Base-by-base conservation (phyloP, 192 early-diverging fungal genomes). In the Phlyctochytrium bullatum region DNA sequence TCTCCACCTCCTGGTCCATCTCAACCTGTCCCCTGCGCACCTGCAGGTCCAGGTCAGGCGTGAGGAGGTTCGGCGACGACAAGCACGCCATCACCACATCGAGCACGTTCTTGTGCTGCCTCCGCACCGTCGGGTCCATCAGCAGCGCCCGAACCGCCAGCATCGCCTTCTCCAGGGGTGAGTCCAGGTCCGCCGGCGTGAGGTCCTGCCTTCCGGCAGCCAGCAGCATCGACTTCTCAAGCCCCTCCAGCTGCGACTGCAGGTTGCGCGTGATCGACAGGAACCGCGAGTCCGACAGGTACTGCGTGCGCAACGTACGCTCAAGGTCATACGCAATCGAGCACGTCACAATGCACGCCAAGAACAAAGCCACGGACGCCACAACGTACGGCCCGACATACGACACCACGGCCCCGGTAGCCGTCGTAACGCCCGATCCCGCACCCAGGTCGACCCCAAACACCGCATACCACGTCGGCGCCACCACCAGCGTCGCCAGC, bases 131-230 rank as follows among this genome's bases (percentile, higher is more conserved):
- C 2, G 80, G 67, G 31, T 64, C 68, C 12, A 74, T 67, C 75
- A 85, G 66, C 60, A 85, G 53, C n/a, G 63, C 50, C 47, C 78
- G 74, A 35, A 81, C 50, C 10, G 69, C 69, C 28, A 73, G 34
- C 59, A 82, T 85, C 1, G 83, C 80, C 54, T 83, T 83, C 56
- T 85, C 83, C 20, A 85, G 66, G 12, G 83, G 83, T 20, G 80
- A 83, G 34, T 83, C 81, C 53, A 85, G 61, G 61, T 85, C 83
- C 25, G 78, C 83, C 1, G 62, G 24, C 51, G 68, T 35, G 6
- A 34, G 23, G 25, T 53, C 36, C 51, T 83, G 76, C 32, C 69
- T 64, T 2, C 52, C 66, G 52, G 53, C 76, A n/a, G 65, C 50
- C 25, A 35, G 23, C 33, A 71, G 33, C 36, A 71, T 30, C 14